Conservation (phyloP, 495 filamentous ascomycete genomes). For the Aspergillus sparsus region DNA sequence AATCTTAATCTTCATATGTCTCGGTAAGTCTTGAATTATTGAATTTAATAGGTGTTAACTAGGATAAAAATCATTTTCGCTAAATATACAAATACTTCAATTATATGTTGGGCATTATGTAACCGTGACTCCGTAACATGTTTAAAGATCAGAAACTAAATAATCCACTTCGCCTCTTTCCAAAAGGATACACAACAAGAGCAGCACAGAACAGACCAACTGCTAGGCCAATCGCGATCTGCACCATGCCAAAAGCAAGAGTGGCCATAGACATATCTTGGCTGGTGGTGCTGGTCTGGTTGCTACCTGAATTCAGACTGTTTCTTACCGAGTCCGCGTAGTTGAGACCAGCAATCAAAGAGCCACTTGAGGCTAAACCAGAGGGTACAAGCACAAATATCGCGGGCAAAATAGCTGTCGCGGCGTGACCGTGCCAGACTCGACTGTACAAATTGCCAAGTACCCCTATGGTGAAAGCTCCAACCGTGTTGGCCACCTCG, state of each 20-base stretch:
- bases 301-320: slow-evolving; percentile 48
- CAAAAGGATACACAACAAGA: slow-evolving; percentile 82
- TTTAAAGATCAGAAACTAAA: slow-evolving; percentile 70
- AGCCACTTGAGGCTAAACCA: slow-evolving; percentile 80
- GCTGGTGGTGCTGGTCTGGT: slow-evolving; percentile 36
- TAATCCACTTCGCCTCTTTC: slow-evolving; percentile 82
- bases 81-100: too few species aligned
- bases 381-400: slow-evolving; percentile 95
- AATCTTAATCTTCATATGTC: too few species aligned
- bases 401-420: slow-evolving; percentile 84
- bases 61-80: too few species aligned
- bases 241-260: slow-evolving; percentile 82
- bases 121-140: too few species aligned
- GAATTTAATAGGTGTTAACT: too few species aligned
- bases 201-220: slow-evolving; percentile 86
- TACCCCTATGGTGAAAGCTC: slow-evolving; percentile 82
- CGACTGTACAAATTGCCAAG: slow-evolving; percentile 86
- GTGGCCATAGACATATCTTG: slow-evolving; percentile 63
- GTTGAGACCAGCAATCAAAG: slow-evolving; percentile 72
- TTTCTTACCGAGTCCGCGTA: slow-evolving; percentile 71
- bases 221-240: slow-evolving; percentile 90
- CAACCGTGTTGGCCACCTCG: slow-evolving; percentile 82
- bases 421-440: slow-evolving; percentile 78
- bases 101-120: too few species aligned
- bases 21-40: too few species aligned